phyloP scores from a whole-genome alignment of 1,284 basidiomycete genomes.

The Puccinia coronata region DNA sequence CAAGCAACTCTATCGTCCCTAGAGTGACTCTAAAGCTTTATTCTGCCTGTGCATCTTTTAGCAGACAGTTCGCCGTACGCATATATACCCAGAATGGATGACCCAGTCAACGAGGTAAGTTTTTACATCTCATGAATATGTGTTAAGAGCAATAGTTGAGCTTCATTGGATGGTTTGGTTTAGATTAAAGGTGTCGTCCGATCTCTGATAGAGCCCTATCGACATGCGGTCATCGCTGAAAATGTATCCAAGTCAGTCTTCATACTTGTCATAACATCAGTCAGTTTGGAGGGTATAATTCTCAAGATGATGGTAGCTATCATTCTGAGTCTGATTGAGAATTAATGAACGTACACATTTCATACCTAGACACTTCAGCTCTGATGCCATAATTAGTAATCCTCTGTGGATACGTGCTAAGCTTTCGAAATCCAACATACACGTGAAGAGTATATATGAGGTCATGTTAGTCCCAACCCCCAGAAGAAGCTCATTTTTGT shows the following conservation, averaged over 20 bases:
- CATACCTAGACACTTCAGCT: conserved; percentile 2
- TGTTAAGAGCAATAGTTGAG: neutral
- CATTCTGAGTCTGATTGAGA: neutral
- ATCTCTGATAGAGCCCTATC: conserved; percentile 16
- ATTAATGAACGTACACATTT: neutral
- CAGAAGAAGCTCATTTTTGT: neutral
- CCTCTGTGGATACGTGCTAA: conserved; percentile 1
- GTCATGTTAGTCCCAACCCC: neutral
- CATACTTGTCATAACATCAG: neutral
- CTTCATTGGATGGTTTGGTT: neutral
- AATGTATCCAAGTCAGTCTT: conserved; percentile 11
- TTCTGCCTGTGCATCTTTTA: neutral
- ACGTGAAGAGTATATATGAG: conserved; percentile 23
- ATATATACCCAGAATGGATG: neutral
- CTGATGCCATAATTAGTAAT: neutral
- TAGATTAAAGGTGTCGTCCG: conserved; percentile 4
- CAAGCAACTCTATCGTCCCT: no score
- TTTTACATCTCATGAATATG: neutral
- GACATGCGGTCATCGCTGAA: neutral
- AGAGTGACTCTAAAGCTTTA: no score
- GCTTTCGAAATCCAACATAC: conserved; percentile 4
- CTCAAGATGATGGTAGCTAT: no score
- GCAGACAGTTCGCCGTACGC: neutral
- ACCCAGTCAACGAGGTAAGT: conserved; percentile 10
- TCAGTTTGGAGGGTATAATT: neutral